Conservation (phyloP, 2,329 filamentous ascomycete genomes). For the Penicillium olsonii region DNA sequence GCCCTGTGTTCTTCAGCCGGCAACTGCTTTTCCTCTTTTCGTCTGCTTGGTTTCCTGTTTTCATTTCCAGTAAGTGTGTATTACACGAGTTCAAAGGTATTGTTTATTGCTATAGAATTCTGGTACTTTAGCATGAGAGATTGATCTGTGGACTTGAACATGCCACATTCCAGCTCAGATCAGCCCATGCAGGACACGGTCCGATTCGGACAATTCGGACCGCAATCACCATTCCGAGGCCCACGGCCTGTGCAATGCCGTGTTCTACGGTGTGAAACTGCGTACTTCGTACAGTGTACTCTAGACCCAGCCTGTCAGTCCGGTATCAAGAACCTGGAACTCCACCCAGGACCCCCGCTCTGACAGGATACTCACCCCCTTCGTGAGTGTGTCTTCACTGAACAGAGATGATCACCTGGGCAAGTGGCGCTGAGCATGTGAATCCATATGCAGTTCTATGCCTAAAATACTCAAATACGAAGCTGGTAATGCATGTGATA, state of each 20-base stretch:
- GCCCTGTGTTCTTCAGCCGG: constrained; percentile 8
- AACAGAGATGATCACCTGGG: no score
- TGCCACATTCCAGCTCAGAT: neutral
- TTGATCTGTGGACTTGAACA: no score
- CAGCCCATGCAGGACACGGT: constrained; percentile 1
- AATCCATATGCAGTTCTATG: neutral
- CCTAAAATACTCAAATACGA: neutral
- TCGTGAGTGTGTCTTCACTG: no score
- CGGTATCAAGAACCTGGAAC: neutral
- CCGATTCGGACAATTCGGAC: constrained; percentile 6
- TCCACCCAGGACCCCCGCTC: neutral
- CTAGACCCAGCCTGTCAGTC: neutral
- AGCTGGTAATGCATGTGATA: constrained; percentile 10
- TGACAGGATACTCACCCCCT: no score
- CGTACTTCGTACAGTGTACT: neutral
- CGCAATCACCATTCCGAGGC: constrained; percentile 12
- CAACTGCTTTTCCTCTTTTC: constrained; percentile 8
- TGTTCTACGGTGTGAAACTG: neutral
- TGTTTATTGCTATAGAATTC: no score
- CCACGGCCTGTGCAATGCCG: constrained; percentile 2
- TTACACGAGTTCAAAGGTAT: no score
- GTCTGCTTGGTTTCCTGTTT: neutral
- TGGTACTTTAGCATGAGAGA: neutral
- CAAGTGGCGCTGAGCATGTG: neutral
- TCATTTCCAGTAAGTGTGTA: no score